Base-by-base conservation (phyloP, 768 basidiomycete species). In the Hebeloma cylindrosporum region DNA sequence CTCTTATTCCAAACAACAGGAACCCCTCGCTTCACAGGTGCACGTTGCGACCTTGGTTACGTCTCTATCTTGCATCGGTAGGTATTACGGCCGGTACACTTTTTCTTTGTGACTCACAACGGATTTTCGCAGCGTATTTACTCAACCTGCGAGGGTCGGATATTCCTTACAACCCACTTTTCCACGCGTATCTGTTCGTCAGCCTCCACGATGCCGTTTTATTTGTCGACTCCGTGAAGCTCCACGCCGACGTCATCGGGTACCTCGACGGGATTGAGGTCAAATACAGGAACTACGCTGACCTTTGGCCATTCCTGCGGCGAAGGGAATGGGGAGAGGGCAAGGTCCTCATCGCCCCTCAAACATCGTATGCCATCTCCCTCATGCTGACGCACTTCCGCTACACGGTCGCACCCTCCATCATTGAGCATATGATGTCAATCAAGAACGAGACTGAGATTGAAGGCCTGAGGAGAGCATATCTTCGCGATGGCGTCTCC, bases 121-220 rank as follows among this genome's bases (percentile, higher is more conserved):
- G 34, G n/a, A 35, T 40, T 28, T 43, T 33, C 11, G 3, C 67
- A 80, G 95, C 95, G 0, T 96, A 91, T 71, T 57, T 88, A 2
- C 71, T 97, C 25, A 98, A 98, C 59, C 69, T 94, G 42, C 85
- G 95, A 37, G 94, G 93, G 26, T 77, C 80, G 2, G 94, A 97
- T 57, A 84, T 97, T 35, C 90, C 91, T 0, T 90, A 82, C 72
- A 93, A 91, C 60, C 95, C 95, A 0, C 78, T 98, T 7, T 95
- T 96, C 70, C 88, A 87, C 40, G 79, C 88, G 0, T 98, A 95
- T 60, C 66, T 94, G 14, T 88, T 84, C 56, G 73, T 97, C 29
- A 76, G 82, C 3, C 60, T 78, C 7, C 71, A 82, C 9, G 63
- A 61, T n/a, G 72, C 78, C 5, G 70, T 82, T n/a, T 66, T 95